Evolutionary conservation across 2,329 filamentous ascomycete species (phyloP).

Genomic region (Pyrenochaeta sp.): DNA sequence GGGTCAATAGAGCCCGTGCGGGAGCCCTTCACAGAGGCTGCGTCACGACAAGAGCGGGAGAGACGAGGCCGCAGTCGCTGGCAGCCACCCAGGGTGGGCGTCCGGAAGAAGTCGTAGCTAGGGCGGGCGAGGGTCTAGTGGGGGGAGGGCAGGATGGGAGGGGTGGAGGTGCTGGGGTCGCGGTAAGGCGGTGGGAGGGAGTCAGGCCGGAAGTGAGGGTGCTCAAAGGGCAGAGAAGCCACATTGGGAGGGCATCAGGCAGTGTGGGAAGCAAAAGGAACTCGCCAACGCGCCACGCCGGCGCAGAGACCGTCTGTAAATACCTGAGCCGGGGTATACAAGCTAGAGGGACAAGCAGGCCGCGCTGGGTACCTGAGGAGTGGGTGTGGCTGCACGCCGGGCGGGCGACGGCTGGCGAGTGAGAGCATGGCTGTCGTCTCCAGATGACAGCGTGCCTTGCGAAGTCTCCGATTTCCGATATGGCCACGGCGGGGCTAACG

Average conservation of each 20-base stretch:
- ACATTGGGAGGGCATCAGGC: constrained; percentile 39
- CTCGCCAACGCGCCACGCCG: constrained; percentile 40
- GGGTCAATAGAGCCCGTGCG: constrained; percentile 25
- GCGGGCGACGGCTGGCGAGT: constrained; percentile 31
- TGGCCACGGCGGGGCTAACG: constrained; percentile 41
- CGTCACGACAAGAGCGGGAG: constrained; percentile 28
- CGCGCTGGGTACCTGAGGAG: constrained; percentile 39
- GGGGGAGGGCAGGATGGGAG: too few species aligned
- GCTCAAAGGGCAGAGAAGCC: constrained; percentile 33
- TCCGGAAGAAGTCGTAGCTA: constrained; percentile 35
- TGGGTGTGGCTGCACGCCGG: constrained; percentile 47
- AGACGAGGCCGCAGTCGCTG: constrained; percentile 26
- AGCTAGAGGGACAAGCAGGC: constrained; percentile 32
- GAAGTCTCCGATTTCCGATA: constrained; percentile 48
- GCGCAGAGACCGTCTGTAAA: constrained; percentile 40
- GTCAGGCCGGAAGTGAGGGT: constrained; percentile 28
- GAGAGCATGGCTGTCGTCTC: constrained; percentile 24
- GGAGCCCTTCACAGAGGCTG: constrained; percentile 24
- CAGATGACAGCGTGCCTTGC: constrained; percentile 36
- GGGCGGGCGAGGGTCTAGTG: constrained; percentile 34
- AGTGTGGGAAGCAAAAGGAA: constrained; percentile 39
- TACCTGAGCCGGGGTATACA: constrained; percentile 33
- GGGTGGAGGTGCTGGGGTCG: constrained; percentile 28
- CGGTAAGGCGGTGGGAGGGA: constrained; percentile 23
- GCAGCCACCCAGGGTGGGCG: constrained; percentile 30